These are phyloP conservation scores for Thalassiosira mediterranea DNA, from an alignment of 352 stramenopile genomes.

Conservation along the genomic window DNA sequence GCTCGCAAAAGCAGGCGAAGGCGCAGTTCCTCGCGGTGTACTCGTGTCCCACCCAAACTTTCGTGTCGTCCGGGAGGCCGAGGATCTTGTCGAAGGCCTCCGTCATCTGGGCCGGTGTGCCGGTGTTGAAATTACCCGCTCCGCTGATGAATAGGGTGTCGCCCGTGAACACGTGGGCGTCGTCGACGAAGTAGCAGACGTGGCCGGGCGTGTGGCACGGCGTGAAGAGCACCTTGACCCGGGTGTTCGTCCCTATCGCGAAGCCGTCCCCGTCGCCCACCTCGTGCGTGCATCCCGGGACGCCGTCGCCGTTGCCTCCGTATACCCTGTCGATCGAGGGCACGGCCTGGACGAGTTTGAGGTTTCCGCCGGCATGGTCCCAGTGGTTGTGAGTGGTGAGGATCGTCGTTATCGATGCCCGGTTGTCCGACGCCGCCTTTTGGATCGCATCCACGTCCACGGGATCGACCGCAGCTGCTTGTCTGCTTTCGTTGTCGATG, in stretches of 20 bases:
- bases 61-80: constrained; percentile 80
- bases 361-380: constrained; percentile 89
- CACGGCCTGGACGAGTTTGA: constrained; percentile 76
- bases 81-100: constrained; percentile 80
- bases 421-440: constrained; percentile 73
- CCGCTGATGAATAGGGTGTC: constrained; percentile 90
- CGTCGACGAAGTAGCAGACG: constrained; percentile 77
- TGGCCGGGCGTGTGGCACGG: constrained; percentile 90
- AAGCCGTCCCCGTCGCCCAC: constrained; percentile 83
- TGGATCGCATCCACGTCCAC: constrained; percentile 86
- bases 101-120: constrained; percentile 88
- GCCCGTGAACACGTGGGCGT: constrained; percentile 88
- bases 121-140: constrained; percentile 86
- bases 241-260: constrained; percentile 58
- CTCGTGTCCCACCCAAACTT: constrained; percentile 89
- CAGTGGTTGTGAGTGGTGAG: constrained; percentile 90
- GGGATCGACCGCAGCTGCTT: constrained; percentile 87
- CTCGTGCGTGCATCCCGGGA: constrained; percentile 78
- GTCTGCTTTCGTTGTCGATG: constrained; percentile 55
- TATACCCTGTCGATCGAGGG: constrained; percentile 73
- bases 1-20: constrained; percentile 87
- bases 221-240: constrained; percentile 83
- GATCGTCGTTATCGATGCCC: constrained; percentile 82
- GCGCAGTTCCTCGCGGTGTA: constrained; percentile 88
- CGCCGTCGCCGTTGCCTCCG: constrained; percentile 80